Percentiles rank a stretch among this genome's conserved stretches.
Evolutionary conservation across 768 basidiomycete genomes (phyloP).

Genomic region (Pleurotus citrinopileatus): DNA sequence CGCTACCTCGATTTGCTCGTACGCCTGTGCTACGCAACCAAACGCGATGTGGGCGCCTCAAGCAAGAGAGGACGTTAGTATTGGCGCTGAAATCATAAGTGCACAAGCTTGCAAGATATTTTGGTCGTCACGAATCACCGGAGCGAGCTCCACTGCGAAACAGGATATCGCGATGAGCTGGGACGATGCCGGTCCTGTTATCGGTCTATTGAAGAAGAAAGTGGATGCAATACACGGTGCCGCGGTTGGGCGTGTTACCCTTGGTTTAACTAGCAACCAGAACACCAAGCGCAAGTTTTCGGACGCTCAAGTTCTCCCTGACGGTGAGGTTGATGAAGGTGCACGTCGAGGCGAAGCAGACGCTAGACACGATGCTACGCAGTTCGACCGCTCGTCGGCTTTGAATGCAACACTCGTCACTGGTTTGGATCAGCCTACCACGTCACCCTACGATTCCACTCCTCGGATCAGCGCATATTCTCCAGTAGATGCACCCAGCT

Average conservation of each 20-base stretch:
- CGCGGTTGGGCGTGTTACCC: neutral
- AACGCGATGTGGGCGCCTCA: constrained; percentile 41
- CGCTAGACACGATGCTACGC: neutral
- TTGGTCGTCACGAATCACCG: constrained; percentile 12
- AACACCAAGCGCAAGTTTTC: constrained; percentile 5
- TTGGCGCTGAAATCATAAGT: neutral
- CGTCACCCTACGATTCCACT: neutral
- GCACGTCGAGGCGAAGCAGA: neutral
- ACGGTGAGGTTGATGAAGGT: neutral
- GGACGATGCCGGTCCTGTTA: constrained; percentile 21
- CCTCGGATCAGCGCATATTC: neutral
- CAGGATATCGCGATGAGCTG: constrained; percentile 4
- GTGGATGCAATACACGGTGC: constrained; percentile 13
- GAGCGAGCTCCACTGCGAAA: neutral
- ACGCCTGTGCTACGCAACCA: constrained; percentile 56
- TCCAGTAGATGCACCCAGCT: neutral
- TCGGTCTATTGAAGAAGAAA: constrained; percentile 22
- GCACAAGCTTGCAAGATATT: constrained; percentile 24
- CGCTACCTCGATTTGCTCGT: constrained; percentile 62
- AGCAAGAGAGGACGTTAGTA: constrained; percentile 31
- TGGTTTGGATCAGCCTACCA: neutral
- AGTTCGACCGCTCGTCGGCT: neutral
- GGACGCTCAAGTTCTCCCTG: neutral
- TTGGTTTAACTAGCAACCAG: neutral
- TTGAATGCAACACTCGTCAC: neutral